A percentile compares a stretch with the other conserved stretches of the same genome.
These are phyloP conservation scores for Aspergillus viridinutans DNA, from an alignment of 2,329 filamentous ascomycete species.

Conservation along the genomic window DNA sequence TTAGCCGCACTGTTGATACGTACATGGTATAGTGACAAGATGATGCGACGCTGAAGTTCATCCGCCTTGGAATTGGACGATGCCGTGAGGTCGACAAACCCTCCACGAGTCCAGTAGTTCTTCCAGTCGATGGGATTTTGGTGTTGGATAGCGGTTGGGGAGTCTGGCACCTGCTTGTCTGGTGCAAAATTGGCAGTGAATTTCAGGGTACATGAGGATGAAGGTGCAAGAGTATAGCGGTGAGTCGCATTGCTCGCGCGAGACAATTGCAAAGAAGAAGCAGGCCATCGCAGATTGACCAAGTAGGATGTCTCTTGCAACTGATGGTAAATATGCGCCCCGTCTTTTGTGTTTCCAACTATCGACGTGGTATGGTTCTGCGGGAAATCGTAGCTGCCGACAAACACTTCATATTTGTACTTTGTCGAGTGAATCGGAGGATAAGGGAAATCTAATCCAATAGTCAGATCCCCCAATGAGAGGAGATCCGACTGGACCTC, in stretches of 20 bases:
- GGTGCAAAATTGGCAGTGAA: slow-evolving; percentile 10
- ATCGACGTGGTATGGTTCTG: slow-evolving; percentile 8
- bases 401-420: slow-evolving; percentile 15
- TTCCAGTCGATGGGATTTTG: slow-evolving; percentile 5
- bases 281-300: slow-evolving; percentile 7
- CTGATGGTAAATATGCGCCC: slow-evolving; percentile 6
- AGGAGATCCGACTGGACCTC: slow-evolving; percentile 3
- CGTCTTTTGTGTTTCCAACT: neutral
- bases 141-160: neutral
- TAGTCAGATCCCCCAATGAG: slow-evolving; percentile 2
- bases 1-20: slow-evolving; percentile 11
- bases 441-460: slow-evolving; percentile 12
- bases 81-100: slow-evolving; percentile 10
- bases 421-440: slow-evolving; percentile 11
- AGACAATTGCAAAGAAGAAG: neutral
- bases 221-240: slow-evolving; percentile 3
- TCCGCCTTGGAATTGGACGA: slow-evolving; percentile 9
- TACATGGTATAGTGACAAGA: slow-evolving; percentile 14
- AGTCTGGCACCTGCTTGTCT: neutral
- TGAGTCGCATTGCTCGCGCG: slow-evolving; percentile 3
- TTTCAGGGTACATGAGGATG: neutral
- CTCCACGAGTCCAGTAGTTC: slow-evolving; percentile 10
- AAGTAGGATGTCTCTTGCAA: slow-evolving; percentile 11
- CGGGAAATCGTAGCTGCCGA: slow-evolving; percentile 8
- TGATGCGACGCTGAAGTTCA: slow-evolving; percentile 13